Conservation (phyloP, 2,329 filamentous ascomycete species). For the Exserohilum rostratum region DNA sequence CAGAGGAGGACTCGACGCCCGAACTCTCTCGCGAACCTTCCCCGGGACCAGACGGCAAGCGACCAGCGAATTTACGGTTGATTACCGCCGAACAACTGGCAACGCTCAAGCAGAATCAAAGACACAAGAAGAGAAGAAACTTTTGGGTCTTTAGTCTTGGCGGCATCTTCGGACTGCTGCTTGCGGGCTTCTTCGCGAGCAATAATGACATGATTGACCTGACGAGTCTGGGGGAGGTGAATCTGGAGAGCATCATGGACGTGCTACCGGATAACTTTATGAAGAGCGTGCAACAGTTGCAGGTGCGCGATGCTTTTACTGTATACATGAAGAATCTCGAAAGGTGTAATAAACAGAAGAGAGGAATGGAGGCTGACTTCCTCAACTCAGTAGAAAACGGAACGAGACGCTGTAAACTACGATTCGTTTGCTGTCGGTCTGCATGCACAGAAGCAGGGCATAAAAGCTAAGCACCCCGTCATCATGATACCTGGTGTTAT, state of each 20-base stretch:
- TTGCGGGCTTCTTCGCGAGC: constrained; percentile 87
- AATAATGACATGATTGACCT: constrained; percentile 89
- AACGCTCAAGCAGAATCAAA: constrained; percentile 53
- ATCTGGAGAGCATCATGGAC: constrained; percentile 85
- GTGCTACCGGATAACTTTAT: constrained; percentile 85
- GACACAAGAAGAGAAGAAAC: constrained; percentile 69
- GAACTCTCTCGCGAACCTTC: constrained; percentile 48
- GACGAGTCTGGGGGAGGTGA: constrained; percentile 71
- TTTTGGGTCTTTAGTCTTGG: constrained; percentile 86
- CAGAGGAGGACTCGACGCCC: constrained; percentile 28
- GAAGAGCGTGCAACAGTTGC: constrained; percentile 82
- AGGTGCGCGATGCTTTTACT: constrained; percentile 61
- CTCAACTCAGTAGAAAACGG: constrained; percentile 67
- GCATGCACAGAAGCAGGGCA: constrained; percentile 79
- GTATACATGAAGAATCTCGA: background rate
- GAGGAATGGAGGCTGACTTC: constrained; percentile 30
- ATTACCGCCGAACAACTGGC: constrained; percentile 59
- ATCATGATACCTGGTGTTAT: constrained; percentile 99
- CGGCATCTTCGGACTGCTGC: constrained; percentile 86
- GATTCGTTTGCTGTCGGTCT: constrained; percentile 92
- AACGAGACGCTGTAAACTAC: constrained; percentile 86
- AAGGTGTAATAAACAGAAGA: background rate
- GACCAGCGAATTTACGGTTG: constrained; percentile 56
- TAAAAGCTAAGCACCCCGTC: constrained; percentile 82
- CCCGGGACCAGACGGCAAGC: constrained; percentile 43